Evolutionary conservation across 2,329 filamentous ascomycete genomes (phyloP), one percentile per base, ranked within the genome.

Genomic region (Xylariaceae sp.): DNA sequence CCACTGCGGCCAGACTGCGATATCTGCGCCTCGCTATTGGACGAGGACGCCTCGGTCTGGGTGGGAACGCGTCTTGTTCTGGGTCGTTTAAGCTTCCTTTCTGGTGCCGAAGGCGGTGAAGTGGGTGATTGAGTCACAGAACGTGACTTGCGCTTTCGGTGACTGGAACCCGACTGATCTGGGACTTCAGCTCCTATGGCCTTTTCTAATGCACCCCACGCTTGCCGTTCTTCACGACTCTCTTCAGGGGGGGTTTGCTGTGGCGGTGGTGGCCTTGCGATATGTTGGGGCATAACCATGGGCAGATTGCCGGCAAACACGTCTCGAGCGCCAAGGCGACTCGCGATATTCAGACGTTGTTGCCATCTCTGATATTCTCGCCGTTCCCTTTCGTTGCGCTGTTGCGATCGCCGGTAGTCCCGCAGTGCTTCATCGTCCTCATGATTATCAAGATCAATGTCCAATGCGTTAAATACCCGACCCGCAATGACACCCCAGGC

Each of bases 151-250:
- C 92, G 85, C 76, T 96, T 92, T 60, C 89, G 85, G 55, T 79
- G 77, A 62, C 77, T 80, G 48, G 82, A 74, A 42, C 64, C 60
- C 1, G 69, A 53, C 55, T 69, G 74, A 34, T 75, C 72, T 51
- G 80, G 74, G 62, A 77, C 80, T 64, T 88, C 82, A 15, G 83
- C 81, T 62, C 92, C 88, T 64, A 90, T 83, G 49, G 90, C 92
- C 72, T 88, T 89, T 67, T 97, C 92, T 63, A 97, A 87, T 17
- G 89, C 91, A 63, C 92, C 90, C 94, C 93, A 97, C 3, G 93
- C 91, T 59, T 86, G 82, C 56, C 88, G 81, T 73, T 96, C 92
- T 67, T 96, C 92, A 48, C 87, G 77, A 6, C 88, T 89, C 73
- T 95, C 89, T 44, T 85, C 74, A 13, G 76, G 72, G 0, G 76